Evolutionary conservation across 2,329 filamentous ascomycete genomes (phyloP).

Genomic region (Botrytis squamosa): DNA sequence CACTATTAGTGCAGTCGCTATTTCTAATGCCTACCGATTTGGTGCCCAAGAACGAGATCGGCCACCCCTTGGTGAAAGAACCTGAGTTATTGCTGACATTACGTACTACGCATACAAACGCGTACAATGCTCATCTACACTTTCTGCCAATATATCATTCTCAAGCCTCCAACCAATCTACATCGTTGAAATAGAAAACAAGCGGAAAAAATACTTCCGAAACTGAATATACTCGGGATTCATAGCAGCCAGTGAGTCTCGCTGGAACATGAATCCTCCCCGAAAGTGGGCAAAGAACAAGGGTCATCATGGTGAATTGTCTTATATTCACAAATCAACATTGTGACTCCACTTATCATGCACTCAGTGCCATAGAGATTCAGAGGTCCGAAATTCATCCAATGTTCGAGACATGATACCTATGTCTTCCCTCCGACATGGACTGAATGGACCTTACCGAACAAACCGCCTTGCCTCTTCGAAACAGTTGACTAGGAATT

Average conservation of each 20-base stretch:
- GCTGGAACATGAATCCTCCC: background rate
- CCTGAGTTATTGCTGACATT: no score
- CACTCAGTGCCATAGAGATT: background rate
- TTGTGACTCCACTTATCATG: background rate
- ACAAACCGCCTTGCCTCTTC: background rate
- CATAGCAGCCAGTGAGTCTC: background rate
- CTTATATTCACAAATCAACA: background rate
- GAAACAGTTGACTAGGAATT: no score
- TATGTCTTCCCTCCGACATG: background rate
- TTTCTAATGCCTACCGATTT: background rate
- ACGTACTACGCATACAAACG: background rate
- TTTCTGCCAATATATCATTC: background rate
- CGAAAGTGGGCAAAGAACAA: background rate
- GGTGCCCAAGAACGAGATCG: background rate
- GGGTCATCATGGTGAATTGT: background rate
- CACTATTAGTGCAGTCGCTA: background rate
- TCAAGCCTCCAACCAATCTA: background rate
- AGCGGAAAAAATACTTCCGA: background rate
- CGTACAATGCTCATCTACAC: background rate
- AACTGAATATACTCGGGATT: background rate
- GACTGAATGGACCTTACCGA: background rate
- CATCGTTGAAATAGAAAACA: background rate
- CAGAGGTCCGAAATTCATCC: background rate
- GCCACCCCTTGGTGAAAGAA: background rate
- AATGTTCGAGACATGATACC: background rate